phyloP scores from a whole-genome alignment of 768 basidiomycete genomes.

The Kwoniella pini region DNA sequence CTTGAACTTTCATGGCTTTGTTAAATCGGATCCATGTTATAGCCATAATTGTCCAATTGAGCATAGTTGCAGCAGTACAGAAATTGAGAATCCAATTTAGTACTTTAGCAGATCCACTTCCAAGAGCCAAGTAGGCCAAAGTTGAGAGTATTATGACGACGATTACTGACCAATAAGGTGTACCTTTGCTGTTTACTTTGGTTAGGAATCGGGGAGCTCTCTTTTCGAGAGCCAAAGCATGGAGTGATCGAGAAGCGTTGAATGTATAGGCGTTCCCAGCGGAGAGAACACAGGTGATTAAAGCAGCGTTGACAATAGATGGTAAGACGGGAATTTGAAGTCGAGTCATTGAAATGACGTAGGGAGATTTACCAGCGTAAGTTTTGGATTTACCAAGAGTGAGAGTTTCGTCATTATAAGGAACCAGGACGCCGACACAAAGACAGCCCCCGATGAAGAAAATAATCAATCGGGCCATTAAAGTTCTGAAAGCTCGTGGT shows the following conservation, averaged over 20 bases:
- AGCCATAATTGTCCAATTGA: conserved; percentile 22
- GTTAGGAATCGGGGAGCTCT: conserved; percentile 25
- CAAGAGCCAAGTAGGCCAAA: conserved; percentile 36
- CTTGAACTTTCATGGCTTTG: conserved; percentile 35
- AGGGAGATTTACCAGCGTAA: conserved; percentile 27
- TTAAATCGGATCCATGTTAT: conserved; percentile 39
- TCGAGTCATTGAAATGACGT: conserved; percentile 24
- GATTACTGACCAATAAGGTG: conserved; percentile 29
- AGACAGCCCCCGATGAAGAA: conserved; percentile 29
- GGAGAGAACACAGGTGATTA: conserved; percentile 16
- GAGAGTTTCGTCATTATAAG: conserved; percentile 26
- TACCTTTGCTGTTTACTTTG: conserved; percentile 25
- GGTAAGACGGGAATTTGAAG: conserved; percentile 29
- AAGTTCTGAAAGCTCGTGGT: conserved; percentile 16
- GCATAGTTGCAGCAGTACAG: conserved; percentile 17
- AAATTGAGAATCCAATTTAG: conserved; percentile 35
- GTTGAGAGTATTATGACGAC: conserved; percentile 25
- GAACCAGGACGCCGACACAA: conserved; percentile 26
- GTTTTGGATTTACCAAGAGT: conserved; percentile 4
- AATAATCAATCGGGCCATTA: conserved; percentile 17
- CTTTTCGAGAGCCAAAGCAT: conserved; percentile 22
- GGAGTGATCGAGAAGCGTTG: conserved; percentile 25
- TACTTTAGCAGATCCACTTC: conserved; percentile 29
- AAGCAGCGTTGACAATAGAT: conserved; percentile 23
- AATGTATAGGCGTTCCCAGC: conserved; percentile 30